These are phyloP conservation scores for Carex scoparia DNA, from an alignment of 176 grass and related monocot species.

Conservation along the genomic window DNA sequence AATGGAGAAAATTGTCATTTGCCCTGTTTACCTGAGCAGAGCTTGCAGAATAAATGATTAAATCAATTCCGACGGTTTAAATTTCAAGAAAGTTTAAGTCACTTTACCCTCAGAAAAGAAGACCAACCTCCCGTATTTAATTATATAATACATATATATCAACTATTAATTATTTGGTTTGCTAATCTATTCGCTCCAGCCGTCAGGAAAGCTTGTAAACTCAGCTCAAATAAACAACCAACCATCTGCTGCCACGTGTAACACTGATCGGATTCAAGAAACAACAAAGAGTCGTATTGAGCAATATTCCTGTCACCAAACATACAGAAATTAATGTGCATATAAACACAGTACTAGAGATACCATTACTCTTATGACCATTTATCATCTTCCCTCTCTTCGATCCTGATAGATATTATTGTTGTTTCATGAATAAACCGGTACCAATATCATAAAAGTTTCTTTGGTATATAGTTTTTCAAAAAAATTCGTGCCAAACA, in stretches of 20 bases:
- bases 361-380: not conserved
- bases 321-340: not conserved
- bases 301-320: slow-evolving; percentile 13
- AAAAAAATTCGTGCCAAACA: not conserved
- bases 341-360: slow-evolving; percentile 4
- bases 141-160: not conserved
- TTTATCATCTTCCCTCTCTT: not conserved
- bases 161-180: not conserved
- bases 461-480: not conserved
- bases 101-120: slow-evolving; percentile 1
- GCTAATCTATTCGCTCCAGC: not conserved
- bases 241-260: not conserved
- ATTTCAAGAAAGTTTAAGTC: not conserved
- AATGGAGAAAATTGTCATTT: not conserved
- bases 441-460: not conserved
- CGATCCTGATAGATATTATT: not conserved
- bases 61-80: not conserved
- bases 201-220: not conserved
- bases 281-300: slow-evolving; percentile 5
- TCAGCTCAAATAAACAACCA: slow-evolving; percentile 3
- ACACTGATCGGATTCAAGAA: not conserved
- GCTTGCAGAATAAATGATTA: not conserved
- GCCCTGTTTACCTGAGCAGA: not conserved
- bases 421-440: not conserved
- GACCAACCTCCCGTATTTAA: slow-evolving; percentile 27